Conservation (phyloP, 2,329 filamentous ascomycete genomes). For the Exophiala dermatitidis region DNA sequence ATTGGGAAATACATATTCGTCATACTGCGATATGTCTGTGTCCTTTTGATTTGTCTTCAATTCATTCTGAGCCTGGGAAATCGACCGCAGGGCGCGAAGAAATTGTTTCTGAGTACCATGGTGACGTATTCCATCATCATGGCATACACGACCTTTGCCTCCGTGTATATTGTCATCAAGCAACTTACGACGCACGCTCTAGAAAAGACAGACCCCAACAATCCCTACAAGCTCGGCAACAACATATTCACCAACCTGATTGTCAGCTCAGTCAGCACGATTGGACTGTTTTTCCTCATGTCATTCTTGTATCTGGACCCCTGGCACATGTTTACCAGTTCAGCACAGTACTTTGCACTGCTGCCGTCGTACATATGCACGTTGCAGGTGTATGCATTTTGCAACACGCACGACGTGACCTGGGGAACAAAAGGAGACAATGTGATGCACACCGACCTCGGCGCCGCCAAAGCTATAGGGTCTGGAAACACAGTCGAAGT, state of each 20-base stretch:
- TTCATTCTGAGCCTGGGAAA: constrained; percentile 97
- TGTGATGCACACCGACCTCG: constrained; percentile 83
- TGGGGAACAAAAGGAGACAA: constrained; percentile 99
- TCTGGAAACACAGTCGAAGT: constrained; percentile 72
- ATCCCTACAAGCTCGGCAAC: constrained; percentile 59
- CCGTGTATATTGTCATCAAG: constrained; percentile 79
- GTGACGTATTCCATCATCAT: constrained; percentile 90
- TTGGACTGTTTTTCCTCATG: constrained; percentile 94
- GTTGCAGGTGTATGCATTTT: constrained; percentile 96
- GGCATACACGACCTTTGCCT: constrained; percentile 86
- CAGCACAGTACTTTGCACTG: constrained; percentile 84
- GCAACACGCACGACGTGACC: constrained; percentile 97
- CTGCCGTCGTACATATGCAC: constrained; percentile 94
- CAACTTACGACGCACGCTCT: constrained; percentile 56
- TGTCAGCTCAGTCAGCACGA: constrained; percentile 76
- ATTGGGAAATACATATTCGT: constrained; percentile 80
- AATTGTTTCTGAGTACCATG: constrained; percentile 81
- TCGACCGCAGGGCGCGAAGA: constrained; percentile 86
- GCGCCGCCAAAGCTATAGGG: constrained; percentile 66
- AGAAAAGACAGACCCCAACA: constrained; percentile 32
- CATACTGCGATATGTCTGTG: constrained; percentile 74
- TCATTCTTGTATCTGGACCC: constrained; percentile 94
- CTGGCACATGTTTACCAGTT: constrained; percentile 97
- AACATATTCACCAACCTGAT: constrained; percentile 95
- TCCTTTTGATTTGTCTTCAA: constrained; percentile 84